A percentile compares a stretch with the other conserved stretches of the same genome.
Conservation (phyloP, 1,139 yeast genomes). For the Ogataea hybrid region DNA sequence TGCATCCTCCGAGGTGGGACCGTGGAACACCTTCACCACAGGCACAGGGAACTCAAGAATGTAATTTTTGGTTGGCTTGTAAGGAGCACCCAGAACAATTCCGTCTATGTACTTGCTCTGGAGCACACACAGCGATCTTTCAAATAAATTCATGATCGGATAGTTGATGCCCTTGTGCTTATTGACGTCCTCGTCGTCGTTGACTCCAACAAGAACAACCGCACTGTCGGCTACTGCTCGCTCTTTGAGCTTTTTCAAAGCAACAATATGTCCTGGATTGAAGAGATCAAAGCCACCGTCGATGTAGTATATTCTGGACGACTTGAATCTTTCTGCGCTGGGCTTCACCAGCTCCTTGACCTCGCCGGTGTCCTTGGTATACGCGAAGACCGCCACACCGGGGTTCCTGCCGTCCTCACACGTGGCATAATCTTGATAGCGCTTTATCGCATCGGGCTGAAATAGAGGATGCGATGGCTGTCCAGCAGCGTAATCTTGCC, state of each 20-base stretch:
- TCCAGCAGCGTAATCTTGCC: slow-evolving; percentile 15
- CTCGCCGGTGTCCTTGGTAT: slow-evolving; percentile 29
- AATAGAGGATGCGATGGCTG: slow-evolving; percentile 17
- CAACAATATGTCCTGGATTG: slow-evolving; percentile 89
- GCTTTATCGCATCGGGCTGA: slow-evolving; percentile 30
- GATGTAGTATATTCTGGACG: slow-evolving; percentile 46
- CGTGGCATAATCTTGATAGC: slow-evolving; percentile 60
- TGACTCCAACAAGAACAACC: slow-evolving; percentile 64
- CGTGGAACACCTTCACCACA: slow-evolving; percentile 56
- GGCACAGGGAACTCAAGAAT: slow-evolving; percentile 35
- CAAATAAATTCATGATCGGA: slow-evolving; percentile 86
- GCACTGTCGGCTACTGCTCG: slow-evolving; percentile 35
- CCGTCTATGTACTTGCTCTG: slow-evolving; percentile 88
- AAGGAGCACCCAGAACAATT: slow-evolving; percentile 68
- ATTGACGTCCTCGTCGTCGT: slow-evolving; percentile 61
- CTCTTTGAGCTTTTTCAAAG: slow-evolving; percentile 47
- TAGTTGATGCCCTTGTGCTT: slow-evolving; percentile 60
- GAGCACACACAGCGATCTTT: slow-evolving; percentile 81
- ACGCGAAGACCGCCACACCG: slow-evolving; percentile 60
- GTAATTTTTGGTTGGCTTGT: slow-evolving; percentile 42
- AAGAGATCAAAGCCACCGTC: slow-evolving; percentile 92
- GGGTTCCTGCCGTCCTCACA: slow-evolving; percentile 60
- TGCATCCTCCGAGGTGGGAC: slow-evolving; percentile 48
- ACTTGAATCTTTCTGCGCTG: slow-evolving; percentile 20
- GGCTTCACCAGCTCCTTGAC: slow-evolving; percentile 41